Evolutionary conservation across 2,329 filamentous ascomycete genomes (phyloP).

Genomic region (Zymoseptoria passerinii): DNA sequence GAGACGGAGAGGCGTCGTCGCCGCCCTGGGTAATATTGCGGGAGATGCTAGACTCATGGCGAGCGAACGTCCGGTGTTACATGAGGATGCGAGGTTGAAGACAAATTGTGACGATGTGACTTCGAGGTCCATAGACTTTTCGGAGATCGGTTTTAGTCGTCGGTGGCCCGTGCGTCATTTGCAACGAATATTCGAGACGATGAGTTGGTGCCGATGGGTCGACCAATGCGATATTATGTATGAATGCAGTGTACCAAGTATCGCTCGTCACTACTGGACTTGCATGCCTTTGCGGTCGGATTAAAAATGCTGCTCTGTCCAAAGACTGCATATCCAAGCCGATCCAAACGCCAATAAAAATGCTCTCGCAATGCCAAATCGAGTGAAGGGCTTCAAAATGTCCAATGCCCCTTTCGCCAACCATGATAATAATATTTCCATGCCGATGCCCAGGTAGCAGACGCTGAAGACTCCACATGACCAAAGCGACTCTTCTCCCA

Average conservation of each 20-base stretch:
- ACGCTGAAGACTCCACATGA: neutral
- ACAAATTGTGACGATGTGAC: neutral
- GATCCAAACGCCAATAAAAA: neutral
- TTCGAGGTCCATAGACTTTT: neutral
- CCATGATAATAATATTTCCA: neutral
- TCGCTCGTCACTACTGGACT: neutral
- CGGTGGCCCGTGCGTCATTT: neutral
- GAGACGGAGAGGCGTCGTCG: constrained; percentile 25
- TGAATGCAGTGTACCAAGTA: neutral
- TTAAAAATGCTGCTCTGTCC: neutral
- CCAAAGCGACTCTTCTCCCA: neutral
- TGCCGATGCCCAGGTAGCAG: neutral
- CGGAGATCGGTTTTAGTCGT: neutral
- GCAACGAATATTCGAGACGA: neutral
- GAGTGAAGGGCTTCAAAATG: neutral
- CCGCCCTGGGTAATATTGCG: constrained; percentile 27
- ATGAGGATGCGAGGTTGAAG: neutral
- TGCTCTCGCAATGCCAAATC: neutral
- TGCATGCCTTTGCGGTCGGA: neutral
- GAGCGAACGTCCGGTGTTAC: neutral
- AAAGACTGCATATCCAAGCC: neutral
- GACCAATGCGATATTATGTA: neutral
- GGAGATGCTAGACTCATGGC: constrained; percentile 32
- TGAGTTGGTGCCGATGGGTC: neutral
- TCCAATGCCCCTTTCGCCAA: neutral